Base-by-base conservation (phyloP, 2,329 filamentous ascomycete species). In the Pleurostoma richardsiae region DNA sequence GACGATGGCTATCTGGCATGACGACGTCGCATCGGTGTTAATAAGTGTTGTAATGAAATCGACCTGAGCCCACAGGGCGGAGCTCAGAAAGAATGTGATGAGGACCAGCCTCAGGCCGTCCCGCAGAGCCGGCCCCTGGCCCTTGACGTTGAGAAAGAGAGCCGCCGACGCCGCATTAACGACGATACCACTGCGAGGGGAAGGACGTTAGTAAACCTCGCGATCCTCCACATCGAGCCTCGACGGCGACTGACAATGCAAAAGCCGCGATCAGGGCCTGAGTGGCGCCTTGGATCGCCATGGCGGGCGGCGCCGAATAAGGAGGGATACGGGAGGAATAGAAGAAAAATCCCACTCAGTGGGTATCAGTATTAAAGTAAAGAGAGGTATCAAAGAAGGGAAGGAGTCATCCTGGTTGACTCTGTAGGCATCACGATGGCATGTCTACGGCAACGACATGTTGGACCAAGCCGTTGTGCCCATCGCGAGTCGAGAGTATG, bases 41-140 rank as follows among this genome's bases (percentile, higher is more conserved):
- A 79, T 66, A 45, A 77, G 57, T 28, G 73, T 73, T 29, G 74
- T 63, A 46, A 74, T 62, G 51, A 82, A 82, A 47, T 71, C 71
- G 50, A 70, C 59, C 39, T 75, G 62, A 41, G 77, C 76, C 79
- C 79, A 83, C 42, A 78, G 65, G 53, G 71, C 69, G 30, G 75
- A 68, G 48, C 71, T 67, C 29, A 70, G 50, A 56, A 81, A 69
- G 59, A 80, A 81, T 53, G 67, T 62, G 57, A 73, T 65, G 76
- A 82, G 78, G 77, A 73, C 77, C 77, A 82, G 79, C 78, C 79
- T 81, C 77, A 74, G 71, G 67, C 76, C 74, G 66, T 81, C 76
- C 63, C 74, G 71, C 59, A 77, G 69, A 39, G 71, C 63, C 49
- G 68, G 69, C 58, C 71, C 67, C 67, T 76, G 67, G 54, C 71